phyloP scores from a whole-genome alignment of 148 eudicot genomes.

The Spergularia bocconei region DNA sequence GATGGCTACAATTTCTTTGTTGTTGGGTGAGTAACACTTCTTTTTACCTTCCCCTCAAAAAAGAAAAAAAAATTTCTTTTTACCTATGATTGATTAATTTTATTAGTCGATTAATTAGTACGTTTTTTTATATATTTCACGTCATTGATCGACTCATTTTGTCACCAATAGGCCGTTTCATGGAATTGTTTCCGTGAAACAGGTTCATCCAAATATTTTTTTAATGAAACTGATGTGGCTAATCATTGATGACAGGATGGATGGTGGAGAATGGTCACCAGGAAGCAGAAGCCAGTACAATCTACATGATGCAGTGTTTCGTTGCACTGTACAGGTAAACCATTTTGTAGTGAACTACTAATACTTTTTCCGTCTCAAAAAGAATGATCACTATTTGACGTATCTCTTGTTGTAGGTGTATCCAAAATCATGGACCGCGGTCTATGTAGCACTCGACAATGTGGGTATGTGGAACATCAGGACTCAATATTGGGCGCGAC shows the following conservation, averaged over 20 bases:
- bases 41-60: no score
- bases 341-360: neutral
- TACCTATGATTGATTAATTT: no score
- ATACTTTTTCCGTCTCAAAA: neutral
- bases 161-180: no score
- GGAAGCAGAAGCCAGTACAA: conserved; percentile 54
- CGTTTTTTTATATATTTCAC: no score
- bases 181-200: no score
- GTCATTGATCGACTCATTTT: no score
- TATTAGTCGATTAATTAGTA: no score
- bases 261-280: conserved; percentile 61
- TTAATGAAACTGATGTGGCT: neutral
- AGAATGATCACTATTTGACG: no score
- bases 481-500: conserved; percentile 41
- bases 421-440: conserved; percentile 42
- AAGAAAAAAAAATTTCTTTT: no score
- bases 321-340: conserved; percentile 72
- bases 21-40: conserved; percentile 56
- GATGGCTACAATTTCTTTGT: conserved; percentile 79
- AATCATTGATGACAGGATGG: conserved; percentile 48
- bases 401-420: conserved; percentile 24
- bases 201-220: no score
- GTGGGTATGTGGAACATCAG: conserved; percentile 46
- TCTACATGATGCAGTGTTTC: conserved; percentile 62
- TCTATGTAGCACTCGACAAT: conserved; percentile 37